Base-by-base conservation (phyloP, 1,284 basidiomycete genomes). In the Papiliotrema laurentii region DNA sequence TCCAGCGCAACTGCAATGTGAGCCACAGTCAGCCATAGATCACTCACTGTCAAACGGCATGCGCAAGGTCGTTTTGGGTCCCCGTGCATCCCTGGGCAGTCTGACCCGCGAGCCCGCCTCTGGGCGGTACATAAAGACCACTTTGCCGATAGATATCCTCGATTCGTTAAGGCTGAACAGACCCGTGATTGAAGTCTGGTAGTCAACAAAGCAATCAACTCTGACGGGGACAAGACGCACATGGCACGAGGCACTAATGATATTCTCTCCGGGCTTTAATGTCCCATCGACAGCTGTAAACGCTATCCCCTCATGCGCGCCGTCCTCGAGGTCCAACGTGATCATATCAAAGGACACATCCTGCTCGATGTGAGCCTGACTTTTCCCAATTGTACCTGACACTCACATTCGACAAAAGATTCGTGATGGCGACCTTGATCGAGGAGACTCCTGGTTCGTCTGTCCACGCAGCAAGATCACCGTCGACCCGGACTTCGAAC, bases 31-130 rank as follows among this genome's bases (percentile, higher is more conserved):
- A 11, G n/a, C 11, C 4, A 3, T 26, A 19, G 21, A 2, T 13
- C 5, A 54, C 66, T 49, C 33, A 71, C 66, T 65, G 13, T 50
- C 44, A 11, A 56, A 56, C 2, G 71, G 71, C 65, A 73, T 67
- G 21, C 54, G 51, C 11, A 71, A 61, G 39, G 2, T 63, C 61
- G 30, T 58, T n/a, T 31, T 27, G 14, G 28, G 33, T 31, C 25
- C 45, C 4, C 16, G 16, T 3, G 31, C 4, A 18, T 35, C 28
- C 13, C 34, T 19, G 33, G 11, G 31, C 16, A 45, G n/a, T 7
- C 24, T 11, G n/a, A 45, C 6, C 5, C 13, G 13, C 22, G 33
- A 16, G n/a, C n/a, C 33, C 11, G 5, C 13, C 3, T 27, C 7
- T 5, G 13, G 10, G 9, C 18, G 35, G 25, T 47, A 47, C 11